Conservation (phyloP, 1,284 basidiomycete species). For the Golubevia sp. region DNA sequence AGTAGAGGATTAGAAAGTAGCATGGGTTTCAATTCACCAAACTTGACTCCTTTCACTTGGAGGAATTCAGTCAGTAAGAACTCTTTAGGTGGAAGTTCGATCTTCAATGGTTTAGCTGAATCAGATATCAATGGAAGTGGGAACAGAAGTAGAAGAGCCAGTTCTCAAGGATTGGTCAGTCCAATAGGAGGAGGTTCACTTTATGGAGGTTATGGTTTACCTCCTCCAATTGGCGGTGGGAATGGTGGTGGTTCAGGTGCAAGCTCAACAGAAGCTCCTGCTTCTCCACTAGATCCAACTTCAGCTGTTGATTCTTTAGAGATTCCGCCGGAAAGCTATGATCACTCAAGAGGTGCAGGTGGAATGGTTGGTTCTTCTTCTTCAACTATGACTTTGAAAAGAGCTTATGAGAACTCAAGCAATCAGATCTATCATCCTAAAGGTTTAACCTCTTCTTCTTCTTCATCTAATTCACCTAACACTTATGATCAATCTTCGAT, state of each 20-base stretch:
- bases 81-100: conserved; percentile 4
- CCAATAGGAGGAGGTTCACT: neutral
- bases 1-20: no score
- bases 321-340: conserved; percentile 19
- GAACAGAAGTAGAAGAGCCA: neutral
- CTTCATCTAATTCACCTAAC: no score
- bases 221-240: no score
- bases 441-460: no score
- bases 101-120: conserved; percentile 14
- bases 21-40: conserved; percentile 8
- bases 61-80: conserved; percentile 7
- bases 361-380: conserved; percentile 26
- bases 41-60: conserved; percentile 4
- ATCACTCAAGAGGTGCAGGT: conserved; percentile 6
- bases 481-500: no score
- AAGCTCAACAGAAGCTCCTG: neutral
- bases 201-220: neutral
- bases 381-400: conserved; percentile 37
- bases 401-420: conserved; percentile 29
- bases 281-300: conserved; percentile 6
- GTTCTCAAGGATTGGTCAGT: neutral
- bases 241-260: neutral
- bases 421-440: no score
- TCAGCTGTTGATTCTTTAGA: conserved; percentile 10
- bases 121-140: conserved; percentile 17